Evolutionary conservation across 805 yeast genomes (phyloP).

Genomic region (Candida namnaoensis): DNA sequence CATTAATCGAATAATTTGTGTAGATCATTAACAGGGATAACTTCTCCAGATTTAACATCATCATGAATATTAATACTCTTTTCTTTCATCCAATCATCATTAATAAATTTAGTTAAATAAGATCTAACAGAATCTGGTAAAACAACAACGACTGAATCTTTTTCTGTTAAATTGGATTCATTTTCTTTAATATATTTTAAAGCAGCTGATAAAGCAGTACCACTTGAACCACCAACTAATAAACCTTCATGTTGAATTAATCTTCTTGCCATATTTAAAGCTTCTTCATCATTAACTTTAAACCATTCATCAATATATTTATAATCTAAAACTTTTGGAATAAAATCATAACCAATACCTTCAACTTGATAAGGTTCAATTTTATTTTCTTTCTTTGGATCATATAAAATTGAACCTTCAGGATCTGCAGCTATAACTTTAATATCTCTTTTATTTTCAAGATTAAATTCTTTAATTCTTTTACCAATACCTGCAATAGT

Average conservation of each 20-base stretch:
- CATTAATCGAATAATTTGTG: too few relatives aligned
- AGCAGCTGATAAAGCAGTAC: constrained; percentile 76
- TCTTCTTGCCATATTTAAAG: constrained; percentile 75
- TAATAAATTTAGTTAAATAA: constrained; percentile 79
- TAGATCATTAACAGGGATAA: constrained; percentile 18
- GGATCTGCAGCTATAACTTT: constrained; percentile 79
- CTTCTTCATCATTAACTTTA: constrained; percentile 77
- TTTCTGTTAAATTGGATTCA: constrained; percentile 48
- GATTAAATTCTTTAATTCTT: constrained; percentile 49
- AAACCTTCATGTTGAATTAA: constrained; percentile 80
- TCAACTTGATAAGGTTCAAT: constrained; percentile 65
- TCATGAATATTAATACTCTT: constrained; percentile 56
- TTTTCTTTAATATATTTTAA: constrained; percentile 56
- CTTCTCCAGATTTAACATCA: constrained; percentile 20
- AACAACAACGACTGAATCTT: constrained; percentile 69
- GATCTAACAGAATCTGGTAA: constrained; percentile 86
- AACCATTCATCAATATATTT: constrained; percentile 65
- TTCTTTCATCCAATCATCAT: constrained; percentile 83
- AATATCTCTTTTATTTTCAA: constrained; percentile 42
- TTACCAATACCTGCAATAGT: constrained; percentile 77
- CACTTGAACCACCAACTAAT: constrained; percentile 85
- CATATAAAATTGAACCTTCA: constrained; percentile 75
- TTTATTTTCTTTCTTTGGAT: constrained; percentile 59
- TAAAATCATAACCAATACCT: constrained; percentile 86
- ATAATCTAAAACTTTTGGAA: constrained; percentile 75